phyloP scores from a whole-genome alignment of 2,329 filamentous ascomycete species.

The Colletotrichum viniferum region DNA sequence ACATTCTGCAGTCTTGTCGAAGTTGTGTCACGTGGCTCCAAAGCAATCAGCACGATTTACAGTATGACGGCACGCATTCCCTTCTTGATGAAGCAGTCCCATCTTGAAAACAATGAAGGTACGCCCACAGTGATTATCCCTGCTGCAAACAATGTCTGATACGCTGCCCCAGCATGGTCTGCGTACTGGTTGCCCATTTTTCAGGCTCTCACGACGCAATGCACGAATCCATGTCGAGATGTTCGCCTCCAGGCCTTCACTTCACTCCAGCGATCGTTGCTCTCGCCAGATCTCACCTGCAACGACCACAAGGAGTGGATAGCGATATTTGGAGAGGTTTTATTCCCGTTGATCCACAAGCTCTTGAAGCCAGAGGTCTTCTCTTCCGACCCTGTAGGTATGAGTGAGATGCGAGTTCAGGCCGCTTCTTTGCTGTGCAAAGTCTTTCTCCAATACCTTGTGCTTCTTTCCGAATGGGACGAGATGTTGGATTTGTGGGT shows the following conservation, averaged over 20 bases:
- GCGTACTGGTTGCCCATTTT: slow-evolving; percentile 98
- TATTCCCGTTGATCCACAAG: slow-evolving; percentile 88
- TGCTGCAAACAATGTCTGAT: slow-evolving; percentile 24
- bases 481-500: slow-evolving; percentile 93
- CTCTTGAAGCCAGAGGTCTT: slow-evolving; percentile 95
- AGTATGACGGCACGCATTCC: slow-evolving; percentile 83
- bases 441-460: slow-evolving; percentile 93
- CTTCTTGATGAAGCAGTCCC: slow-evolving; percentile 87
- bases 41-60: slow-evolving; percentile 82
- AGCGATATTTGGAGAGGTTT: slow-evolving; percentile 89
- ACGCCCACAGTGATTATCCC: not conserved
- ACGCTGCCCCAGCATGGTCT: slow-evolving; percentile 74
- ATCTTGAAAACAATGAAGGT: slow-evolving; percentile 87
- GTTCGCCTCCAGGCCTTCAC: slow-evolving; percentile 89
- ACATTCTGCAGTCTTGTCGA: slow-evolving; percentile 45
- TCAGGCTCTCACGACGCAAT: slow-evolving; percentile 84
- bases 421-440: slow-evolving; percentile 91
- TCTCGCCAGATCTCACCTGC: slow-evolving; percentile 85
- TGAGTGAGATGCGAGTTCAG: slow-evolving; percentile 94
- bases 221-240: slow-evolving; percentile 91
- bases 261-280: slow-evolving; percentile 81
- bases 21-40: slow-evolving; percentile 76
- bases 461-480: slow-evolving; percentile 82
- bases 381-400: slow-evolving; percentile 86
- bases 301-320: slow-evolving; percentile 90